These are phyloP conservation scores for Aspergillus terreus DNA, from an alignment of 2,329 filamentous ascomycete species.

Conservation along the genomic window DNA sequence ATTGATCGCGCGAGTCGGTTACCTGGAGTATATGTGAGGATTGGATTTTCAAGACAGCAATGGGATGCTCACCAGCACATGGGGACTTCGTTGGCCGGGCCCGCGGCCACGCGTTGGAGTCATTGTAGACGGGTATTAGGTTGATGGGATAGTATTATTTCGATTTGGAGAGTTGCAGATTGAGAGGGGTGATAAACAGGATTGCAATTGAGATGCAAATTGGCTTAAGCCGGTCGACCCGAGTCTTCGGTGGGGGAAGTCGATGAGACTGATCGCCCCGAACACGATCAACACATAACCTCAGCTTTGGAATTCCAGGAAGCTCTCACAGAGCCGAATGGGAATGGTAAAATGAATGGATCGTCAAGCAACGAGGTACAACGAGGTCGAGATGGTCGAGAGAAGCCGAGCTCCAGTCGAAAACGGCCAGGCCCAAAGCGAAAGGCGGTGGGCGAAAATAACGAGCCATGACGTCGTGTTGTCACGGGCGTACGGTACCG, in stretches of 20 bases:
- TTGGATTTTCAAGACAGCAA: background rate
- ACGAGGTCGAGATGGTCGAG: background rate
- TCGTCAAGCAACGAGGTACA: background rate
- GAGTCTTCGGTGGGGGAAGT: background rate
- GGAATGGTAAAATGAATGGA: no score
- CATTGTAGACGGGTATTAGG: slow-evolving; percentile 14
- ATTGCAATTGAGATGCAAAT: background rate
- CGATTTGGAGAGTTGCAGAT: no score
- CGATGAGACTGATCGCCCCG: background rate
- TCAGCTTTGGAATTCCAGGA: no score
- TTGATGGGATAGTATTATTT: no score
- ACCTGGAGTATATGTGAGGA: slow-evolving; percentile 24
- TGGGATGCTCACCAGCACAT: slow-evolving; percentile 37
- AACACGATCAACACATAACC: background rate
- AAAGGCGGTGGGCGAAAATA: background rate
- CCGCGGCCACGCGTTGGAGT: slow-evolving; percentile 27
- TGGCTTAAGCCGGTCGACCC: background rate
- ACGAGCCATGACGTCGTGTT: background rate
- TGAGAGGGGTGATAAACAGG: no score
- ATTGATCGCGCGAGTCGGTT: slow-evolving; percentile 43
- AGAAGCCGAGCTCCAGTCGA: background rate
- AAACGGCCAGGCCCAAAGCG: background rate
- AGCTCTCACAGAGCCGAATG: no score
- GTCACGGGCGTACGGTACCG: background rate
- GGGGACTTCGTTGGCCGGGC: slow-evolving; percentile 41